Percentiles rank a stretch among this genome's conserved stretches.
phyloP scores from a whole-genome alignment of 2,329 filamentous ascomycete genomes.

The Huntiella decipiens region DNA sequence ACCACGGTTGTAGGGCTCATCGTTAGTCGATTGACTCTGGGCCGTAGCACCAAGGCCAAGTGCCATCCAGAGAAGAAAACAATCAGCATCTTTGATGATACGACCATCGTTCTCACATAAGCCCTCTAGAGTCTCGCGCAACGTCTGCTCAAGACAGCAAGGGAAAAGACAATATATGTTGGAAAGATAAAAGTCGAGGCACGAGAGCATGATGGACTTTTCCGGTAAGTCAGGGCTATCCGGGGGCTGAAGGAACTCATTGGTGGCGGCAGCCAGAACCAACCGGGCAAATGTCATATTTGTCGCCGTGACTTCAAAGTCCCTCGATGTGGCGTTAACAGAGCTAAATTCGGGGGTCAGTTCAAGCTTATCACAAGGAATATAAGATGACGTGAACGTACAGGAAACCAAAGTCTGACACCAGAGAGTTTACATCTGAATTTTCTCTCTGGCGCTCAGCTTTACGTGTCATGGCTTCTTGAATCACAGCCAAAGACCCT shows the following conservation, averaged over 20 bases:
- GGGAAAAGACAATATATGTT: slow-evolving; percentile 68
- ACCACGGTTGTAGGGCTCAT: slow-evolving; percentile 39
- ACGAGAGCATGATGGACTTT: slow-evolving; percentile 23
- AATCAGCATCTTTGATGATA: slow-evolving; percentile 48
- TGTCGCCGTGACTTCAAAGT: slow-evolving; percentile 74
- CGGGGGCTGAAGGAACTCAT: slow-evolving; percentile 48
- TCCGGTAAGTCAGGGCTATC: slow-evolving; percentile 43
- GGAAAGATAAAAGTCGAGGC: slow-evolving; percentile 69
- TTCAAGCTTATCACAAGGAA: no score
- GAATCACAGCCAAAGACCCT: slow-evolving; percentile 42
- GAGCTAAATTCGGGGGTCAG: slow-evolving; percentile 33
- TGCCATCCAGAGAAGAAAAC: slow-evolving; percentile 79
- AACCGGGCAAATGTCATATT: slow-evolving; percentile 87
- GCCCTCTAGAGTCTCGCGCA: slow-evolving; percentile 63
- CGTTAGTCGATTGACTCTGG: slow-evolving; percentile 50
- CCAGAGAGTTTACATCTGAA: slow-evolving; percentile 73
- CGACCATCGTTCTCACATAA: slow-evolving; percentile 53
- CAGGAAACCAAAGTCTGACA: slow-evolving; percentile 87
- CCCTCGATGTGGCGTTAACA: slow-evolving; percentile 82
- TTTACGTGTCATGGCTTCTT: slow-evolving; percentile 44
- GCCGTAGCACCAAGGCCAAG: slow-evolving; percentile 63
- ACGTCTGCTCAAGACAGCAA: slow-evolving; percentile 59
- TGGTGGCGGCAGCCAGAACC: slow-evolving; percentile 63
- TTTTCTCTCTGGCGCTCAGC: slow-evolving; percentile 51
- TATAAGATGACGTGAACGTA: slow-evolving; percentile 23